A percentile compares a stretch with the other conserved stretches of the same genome.
Conservation (phyloP, 331 rosid genomes). For the Quercus phellos region DNA sequence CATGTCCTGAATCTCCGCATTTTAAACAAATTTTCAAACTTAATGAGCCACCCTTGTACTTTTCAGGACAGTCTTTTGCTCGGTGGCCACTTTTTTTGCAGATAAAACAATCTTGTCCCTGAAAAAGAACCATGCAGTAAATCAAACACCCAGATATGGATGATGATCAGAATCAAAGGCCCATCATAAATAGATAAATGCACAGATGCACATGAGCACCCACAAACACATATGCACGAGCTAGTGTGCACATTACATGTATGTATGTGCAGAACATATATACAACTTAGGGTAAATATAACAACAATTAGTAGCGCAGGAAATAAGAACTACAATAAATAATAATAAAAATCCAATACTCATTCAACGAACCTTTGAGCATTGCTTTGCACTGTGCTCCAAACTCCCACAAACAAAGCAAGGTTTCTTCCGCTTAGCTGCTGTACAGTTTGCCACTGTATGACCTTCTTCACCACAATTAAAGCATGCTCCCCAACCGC, state of each 20-base stretch:
- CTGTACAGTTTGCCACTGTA: slow-evolving; percentile 61
- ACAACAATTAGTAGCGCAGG: background rate
- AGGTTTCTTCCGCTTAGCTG: slow-evolving; percentile 62
- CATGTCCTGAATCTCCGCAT: slow-evolving; percentile 86
- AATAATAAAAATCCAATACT: background rate
- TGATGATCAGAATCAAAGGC: background rate
- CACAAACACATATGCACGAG: background rate
- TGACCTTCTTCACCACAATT: slow-evolving; percentile 95
- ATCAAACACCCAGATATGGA: background rate
- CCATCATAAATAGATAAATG: background rate
- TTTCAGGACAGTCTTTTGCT: slow-evolving; percentile 85
- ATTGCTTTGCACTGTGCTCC: slow-evolving; percentile 66
- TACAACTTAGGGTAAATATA: background rate
- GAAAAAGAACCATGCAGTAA: background rate
- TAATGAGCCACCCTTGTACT: slow-evolving; percentile 32
- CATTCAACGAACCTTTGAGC: slow-evolving; percentile 37
- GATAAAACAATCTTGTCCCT: slow-evolving; percentile 70
- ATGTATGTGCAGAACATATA: background rate
- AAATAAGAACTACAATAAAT: background rate
- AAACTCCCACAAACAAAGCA: slow-evolving; percentile 89
- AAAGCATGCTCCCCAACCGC: slow-evolving; percentile 80
- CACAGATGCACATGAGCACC: background rate
- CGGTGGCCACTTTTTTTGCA: slow-evolving; percentile 77
- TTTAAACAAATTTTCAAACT: slow-evolving; percentile 53
- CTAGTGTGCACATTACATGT: background rate